Evolutionary conservation across 116 monocot species (phyloP).

Genomic region (Phalaenopsis hybrid): DNA sequence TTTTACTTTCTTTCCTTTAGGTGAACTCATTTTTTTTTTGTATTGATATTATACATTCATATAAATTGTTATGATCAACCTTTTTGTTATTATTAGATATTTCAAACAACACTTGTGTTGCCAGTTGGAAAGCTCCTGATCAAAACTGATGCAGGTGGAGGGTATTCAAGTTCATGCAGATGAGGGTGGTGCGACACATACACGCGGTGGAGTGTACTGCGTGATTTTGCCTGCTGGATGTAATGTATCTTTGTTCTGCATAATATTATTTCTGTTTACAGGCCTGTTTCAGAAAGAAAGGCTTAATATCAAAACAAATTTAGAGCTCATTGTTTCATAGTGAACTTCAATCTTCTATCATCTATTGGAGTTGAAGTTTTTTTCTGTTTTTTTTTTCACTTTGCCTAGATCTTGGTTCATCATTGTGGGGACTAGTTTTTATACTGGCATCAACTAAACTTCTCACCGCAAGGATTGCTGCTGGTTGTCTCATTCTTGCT

Average conservation of each 20-base stretch:
- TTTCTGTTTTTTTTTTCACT: constrained; percentile 10
- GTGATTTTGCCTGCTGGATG: constrained; percentile 98
- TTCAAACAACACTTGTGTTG: neutral
- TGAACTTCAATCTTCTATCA: neutral
- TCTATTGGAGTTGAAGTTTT: neutral
- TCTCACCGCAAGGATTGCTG: constrained; percentile 75
- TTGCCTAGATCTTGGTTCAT: constrained; percentile 80
- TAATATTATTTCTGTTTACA: constrained; percentile 7
- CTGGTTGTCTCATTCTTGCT: constrained; percentile 78
- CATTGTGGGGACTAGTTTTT: constrained; percentile 96
- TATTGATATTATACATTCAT: neutral
- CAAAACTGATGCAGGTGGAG: constrained; percentile 49
- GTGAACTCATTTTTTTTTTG: neutral
- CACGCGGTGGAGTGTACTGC: constrained; percentile 94
- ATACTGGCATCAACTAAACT: constrained; percentile 86
- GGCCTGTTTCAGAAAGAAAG: neutral
- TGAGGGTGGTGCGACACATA: constrained; percentile 86
- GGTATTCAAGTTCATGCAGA: constrained; percentile 87
- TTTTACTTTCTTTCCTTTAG: neutral
- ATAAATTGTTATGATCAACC: neutral
- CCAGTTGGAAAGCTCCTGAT: neutral
- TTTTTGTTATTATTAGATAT: neutral
- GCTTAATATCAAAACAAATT: neutral
- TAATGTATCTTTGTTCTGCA: constrained; percentile 30
- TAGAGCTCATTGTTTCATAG: neutral